Conservation (phyloP, 768 basidiomycete genomes). For the Dacryopinax spathularia region DNA sequence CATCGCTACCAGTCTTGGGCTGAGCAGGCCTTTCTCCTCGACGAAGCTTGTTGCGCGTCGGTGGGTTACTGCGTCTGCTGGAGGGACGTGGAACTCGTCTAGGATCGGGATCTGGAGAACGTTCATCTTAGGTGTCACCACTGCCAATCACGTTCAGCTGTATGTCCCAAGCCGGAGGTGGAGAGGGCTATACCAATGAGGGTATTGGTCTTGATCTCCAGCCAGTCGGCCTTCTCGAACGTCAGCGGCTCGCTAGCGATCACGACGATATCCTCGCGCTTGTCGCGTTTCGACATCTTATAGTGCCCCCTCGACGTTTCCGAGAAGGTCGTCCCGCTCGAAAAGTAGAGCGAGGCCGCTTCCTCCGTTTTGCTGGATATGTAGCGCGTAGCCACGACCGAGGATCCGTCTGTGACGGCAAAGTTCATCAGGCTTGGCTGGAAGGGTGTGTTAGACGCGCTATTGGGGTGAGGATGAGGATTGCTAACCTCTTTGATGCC, state of each 20-base stretch:
- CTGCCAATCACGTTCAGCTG: not conserved
- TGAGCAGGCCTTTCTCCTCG: conserved; percentile 70
- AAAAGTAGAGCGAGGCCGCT: conserved; percentile 91
- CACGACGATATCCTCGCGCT: conserved; percentile 93
- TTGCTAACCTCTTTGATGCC: conserved; percentile 53
- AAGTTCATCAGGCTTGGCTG: conserved; percentile 90
- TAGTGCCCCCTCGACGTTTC: conserved; percentile 83
- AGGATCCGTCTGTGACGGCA: conserved; percentile 88
- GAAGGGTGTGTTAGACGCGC: not conserved
- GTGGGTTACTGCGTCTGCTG: conserved; percentile 59
- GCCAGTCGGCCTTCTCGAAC: conserved; percentile 98
- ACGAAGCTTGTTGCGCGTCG: conserved; percentile 70
- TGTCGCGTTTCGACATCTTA: conserved; percentile 90
- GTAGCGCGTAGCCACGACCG: conserved; percentile 87
- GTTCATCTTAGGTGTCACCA: conserved; percentile 35
- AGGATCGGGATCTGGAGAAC: conserved; percentile 85
- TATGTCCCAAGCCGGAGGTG: not conserved
- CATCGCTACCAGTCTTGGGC: conserved; percentile 23
- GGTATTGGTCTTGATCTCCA: conserved; percentile 94
- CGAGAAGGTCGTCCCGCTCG: conserved; percentile 85
- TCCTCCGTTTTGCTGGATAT: conserved; percentile 84
- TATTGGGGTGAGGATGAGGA: not conserved
- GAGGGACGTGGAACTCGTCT: conserved; percentile 84
- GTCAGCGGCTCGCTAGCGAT: conserved; percentile 89
- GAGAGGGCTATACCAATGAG: conserved; percentile 38